phyloP scores from a whole-genome alignment of 2,329 filamentous ascomycete species.

The Trichoderma afroharzianum region DNA sequence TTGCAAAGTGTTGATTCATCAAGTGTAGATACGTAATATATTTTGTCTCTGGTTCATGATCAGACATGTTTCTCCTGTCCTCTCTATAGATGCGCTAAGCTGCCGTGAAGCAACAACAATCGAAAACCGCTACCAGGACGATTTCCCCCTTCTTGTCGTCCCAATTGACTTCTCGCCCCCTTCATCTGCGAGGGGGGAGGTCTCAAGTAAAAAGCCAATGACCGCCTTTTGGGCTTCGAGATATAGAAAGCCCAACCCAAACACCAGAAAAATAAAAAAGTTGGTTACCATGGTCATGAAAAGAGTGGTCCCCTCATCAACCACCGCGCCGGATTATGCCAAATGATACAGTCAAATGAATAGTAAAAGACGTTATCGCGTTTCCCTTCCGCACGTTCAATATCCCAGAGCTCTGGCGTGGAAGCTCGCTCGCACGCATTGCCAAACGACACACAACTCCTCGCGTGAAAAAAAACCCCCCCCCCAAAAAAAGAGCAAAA shows the following conservation, averaged over 20 bases:
- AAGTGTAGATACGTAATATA: neutral
- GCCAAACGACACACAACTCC: conserved; percentile 11
- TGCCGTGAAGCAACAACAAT: conserved; percentile 19
- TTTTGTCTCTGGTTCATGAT: conserved; percentile 17
- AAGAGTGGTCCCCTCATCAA: conserved; percentile 16
- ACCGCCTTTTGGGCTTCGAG: neutral
- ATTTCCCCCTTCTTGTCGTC: neutral
- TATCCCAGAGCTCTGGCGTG: conserved; percentile 1
- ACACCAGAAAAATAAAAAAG: neutral
- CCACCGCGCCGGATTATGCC: conserved; percentile 30
- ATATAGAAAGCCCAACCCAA: neutral
- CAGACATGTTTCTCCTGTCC: neutral
- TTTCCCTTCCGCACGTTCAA: neutral
- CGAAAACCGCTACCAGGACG: conserved; percentile 21
- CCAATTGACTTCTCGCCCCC: neutral
- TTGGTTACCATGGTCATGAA: conserved; percentile 1
- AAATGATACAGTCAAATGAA: conserved; percentile 24
- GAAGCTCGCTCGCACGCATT: neutral
- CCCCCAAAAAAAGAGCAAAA: neutral
- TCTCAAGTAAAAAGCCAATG: neutral
- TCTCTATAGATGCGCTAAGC: conserved; percentile 22
- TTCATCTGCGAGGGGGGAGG: neutral
- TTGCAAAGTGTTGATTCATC: neutral
- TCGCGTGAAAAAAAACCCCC: neutral
- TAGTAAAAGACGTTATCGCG: conserved; percentile 6